Base-by-base conservation (phyloP, 2,329 filamentous ascomycete genomes). In the Fusarium sp. region DNA sequence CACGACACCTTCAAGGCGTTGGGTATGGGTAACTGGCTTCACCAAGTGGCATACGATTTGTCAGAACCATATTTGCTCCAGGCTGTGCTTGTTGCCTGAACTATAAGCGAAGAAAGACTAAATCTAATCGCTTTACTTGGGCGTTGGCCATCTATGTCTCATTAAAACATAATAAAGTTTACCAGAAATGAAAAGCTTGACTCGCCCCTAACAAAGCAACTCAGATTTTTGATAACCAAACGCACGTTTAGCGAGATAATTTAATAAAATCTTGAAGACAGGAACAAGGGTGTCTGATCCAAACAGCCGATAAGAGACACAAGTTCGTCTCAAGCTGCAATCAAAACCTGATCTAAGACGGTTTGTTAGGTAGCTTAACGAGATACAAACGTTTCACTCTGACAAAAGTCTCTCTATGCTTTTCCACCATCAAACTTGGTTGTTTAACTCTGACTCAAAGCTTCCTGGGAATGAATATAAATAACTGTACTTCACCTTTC, bases 261-360 rank as follows among this genome's bases (percentile, higher is more conserved):
- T 5, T 8, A 11, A 49, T 8, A 7, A 3, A 19, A 16, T 0
- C 25, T 15, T 13, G 19, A 30, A 11, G 9, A 2, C 12, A n/a
- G 8, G 15, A 32, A 7, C 4, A n/a, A 18, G 1, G 21, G 19
- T 9, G 5, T 32, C 13, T 4, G 8, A 2, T n/a, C 19, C 2
- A 7, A 30, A n/a, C 10, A 5, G 6, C 3, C 2, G 11, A 23
- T 6, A 13, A 19, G 9, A 23, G n/a, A 23, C 9, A 50, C 4
- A 13, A 10, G 3, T 33, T 15, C 1, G 5, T 18, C 6, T 50
- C 12, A 12, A 15, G 0, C 21, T 37, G 1, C 13, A 25, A 4
- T 21, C 7, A 16, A 2, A 37, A n/a, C 11, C 19, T 35, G 5
- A 52, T 52, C 11, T 25, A 7, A 9, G n/a, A 13, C 11, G 2